These are phyloP conservation scores for Austroboletus festivus DNA, from an alignment of 768 basidiomycete genomes.

Conservation along the genomic window DNA sequence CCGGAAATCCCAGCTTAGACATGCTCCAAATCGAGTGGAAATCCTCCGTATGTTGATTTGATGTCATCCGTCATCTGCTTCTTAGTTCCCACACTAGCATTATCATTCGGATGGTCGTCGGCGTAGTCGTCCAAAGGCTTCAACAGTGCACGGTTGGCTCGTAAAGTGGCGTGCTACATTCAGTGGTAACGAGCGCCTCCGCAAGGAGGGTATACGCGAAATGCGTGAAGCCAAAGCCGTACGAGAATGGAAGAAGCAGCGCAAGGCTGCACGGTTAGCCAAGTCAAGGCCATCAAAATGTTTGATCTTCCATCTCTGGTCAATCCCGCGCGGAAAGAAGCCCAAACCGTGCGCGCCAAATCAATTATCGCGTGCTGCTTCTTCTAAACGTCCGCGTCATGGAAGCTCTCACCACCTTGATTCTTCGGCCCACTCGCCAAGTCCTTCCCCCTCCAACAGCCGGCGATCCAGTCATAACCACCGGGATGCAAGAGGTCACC, in stretches of 20 bases:
- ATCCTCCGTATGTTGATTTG: slow-evolving; percentile 26
- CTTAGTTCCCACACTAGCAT: slow-evolving; percentile 12
- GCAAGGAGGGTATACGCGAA: slow-evolving; percentile 68
- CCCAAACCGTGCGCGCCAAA: slow-evolving; percentile 12
- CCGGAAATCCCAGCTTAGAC: not conserved
- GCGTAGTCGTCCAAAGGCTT: slow-evolving; percentile 49
- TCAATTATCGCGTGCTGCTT: slow-evolving; percentile 2
- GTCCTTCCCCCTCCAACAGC: slow-evolving; percentile 10
- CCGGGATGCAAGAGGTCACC: slow-evolving; percentile 4
- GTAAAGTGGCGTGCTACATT: slow-evolving; percentile 77
- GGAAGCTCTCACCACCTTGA: slow-evolving; percentile 9
- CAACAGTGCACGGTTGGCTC: slow-evolving; percentile 71
- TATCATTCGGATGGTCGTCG: slow-evolving; percentile 38
- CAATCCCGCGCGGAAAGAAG: slow-evolving; percentile 24
- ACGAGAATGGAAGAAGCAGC: slow-evolving; percentile 30
- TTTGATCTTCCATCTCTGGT: slow-evolving; percentile 25
- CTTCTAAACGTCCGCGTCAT: slow-evolving; percentile 10
- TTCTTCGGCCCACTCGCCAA: slow-evolving; percentile 17
- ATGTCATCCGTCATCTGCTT: not conserved
- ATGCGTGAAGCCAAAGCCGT: slow-evolving; percentile 54
- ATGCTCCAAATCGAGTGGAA: slow-evolving; percentile 36
- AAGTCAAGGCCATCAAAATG: slow-evolving; percentile 13
- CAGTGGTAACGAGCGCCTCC: slow-evolving; percentile 55
- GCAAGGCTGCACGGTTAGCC: slow-evolving; percentile 15
- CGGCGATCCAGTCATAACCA: slow-evolving; percentile 20